Evolutionary conservation across 2,329 filamentous ascomycete genomes (phyloP), one percentile per base, ranked within the genome.

Genomic region (Domatiomyces catenatus): DNA sequence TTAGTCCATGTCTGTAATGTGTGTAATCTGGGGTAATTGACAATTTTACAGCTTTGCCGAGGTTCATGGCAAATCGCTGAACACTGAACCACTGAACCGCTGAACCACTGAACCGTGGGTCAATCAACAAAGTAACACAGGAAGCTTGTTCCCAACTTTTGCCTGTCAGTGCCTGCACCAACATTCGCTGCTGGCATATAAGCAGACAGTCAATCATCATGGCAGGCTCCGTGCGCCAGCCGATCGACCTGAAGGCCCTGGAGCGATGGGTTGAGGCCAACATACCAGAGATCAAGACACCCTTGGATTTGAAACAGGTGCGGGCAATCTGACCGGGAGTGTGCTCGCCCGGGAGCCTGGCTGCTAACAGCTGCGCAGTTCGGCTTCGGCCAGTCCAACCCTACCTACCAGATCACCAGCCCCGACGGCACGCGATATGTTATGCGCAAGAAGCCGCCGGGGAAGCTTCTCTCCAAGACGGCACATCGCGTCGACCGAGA

Each of bases 401-500:
- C 92, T 44, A 98, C 92, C 2, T 98, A 96, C 70, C 86, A 90
- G 62, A 75, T 96, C 62, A 94, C 81, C 15, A 81, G 81, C 48
- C 74, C 79, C 57, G 74, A 80, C 63, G 79, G 81, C 48, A 67
- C 72, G 59, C 80, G 81, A 63, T 94, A 83, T 69, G 92, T 98
- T 32, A 77, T 96, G 72, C 86, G 92, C 66, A 96, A 98, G 77
- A 96, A 96, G 71, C 92, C 92, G 0, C 90, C 92, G n/a, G 92
- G 92, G 56, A 81, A 83, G 70, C 81, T 98, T 42, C 76, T 96
- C 47, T 94, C 87, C 60, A 87, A 88, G 71, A 90, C 90, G 1
- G 92, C 92, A 8, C 92, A 98, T 72, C 85, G 90, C 66, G 90
- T 98, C 62, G 92, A 98, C 71, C 84, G 92, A 61, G 92, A 98